Evolutionary conservation across 2,329 filamentous ascomycete genomes (phyloP).

Genomic region (Pseudomassariella vexata): DNA sequence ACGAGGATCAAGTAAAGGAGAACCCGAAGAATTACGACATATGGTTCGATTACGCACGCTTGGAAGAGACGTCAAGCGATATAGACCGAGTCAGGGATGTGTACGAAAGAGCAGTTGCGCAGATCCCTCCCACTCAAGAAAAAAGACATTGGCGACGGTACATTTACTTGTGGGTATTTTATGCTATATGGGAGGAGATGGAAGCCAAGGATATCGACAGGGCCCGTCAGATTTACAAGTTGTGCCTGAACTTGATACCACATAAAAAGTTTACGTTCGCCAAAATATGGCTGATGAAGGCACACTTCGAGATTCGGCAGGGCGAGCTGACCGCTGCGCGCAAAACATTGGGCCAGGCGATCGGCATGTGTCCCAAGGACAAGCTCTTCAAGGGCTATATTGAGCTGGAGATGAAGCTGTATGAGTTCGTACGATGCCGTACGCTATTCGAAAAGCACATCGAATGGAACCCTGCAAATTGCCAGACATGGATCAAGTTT

Average conservation of each 20-base stretch:
- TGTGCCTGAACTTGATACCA: constrained; percentile 80
- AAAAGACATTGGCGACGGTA: constrained; percentile 97
- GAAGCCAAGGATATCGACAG: constrained; percentile 73
- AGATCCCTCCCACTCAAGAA: constrained; percentile 90
- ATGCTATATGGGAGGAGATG: constrained; percentile 91
- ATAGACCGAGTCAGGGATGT: constrained; percentile 80
- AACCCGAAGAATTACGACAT: constrained; percentile 95
- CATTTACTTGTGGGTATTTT: constrained; percentile 97
- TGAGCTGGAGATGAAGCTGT: constrained; percentile 85
- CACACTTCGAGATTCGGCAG: constrained; percentile 89
- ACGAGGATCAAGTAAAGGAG: constrained; percentile 89
- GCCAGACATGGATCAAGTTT: constrained; percentile 93
- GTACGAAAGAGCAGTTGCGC: constrained; percentile 92
- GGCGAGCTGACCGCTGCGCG: constrained; percentile 72
- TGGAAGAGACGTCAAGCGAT: constrained; percentile 84
- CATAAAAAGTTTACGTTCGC: constrained; percentile 97
- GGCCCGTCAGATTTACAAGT: constrained; percentile 83
- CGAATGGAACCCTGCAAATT: constrained; percentile 85
- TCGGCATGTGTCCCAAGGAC: constrained; percentile 95
- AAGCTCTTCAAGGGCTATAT: constrained; percentile 93
- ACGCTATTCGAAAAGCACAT: constrained; percentile 92
- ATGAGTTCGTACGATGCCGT: constrained; percentile 88
- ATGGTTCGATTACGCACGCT: constrained; percentile 90
- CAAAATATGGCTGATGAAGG: constrained; percentile 91
- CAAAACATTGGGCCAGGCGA: constrained; percentile 82